Evolutionary conservation across 371 early-diverging fungal species (phyloP).

Genomic region (Nematocida sp.): DNA sequence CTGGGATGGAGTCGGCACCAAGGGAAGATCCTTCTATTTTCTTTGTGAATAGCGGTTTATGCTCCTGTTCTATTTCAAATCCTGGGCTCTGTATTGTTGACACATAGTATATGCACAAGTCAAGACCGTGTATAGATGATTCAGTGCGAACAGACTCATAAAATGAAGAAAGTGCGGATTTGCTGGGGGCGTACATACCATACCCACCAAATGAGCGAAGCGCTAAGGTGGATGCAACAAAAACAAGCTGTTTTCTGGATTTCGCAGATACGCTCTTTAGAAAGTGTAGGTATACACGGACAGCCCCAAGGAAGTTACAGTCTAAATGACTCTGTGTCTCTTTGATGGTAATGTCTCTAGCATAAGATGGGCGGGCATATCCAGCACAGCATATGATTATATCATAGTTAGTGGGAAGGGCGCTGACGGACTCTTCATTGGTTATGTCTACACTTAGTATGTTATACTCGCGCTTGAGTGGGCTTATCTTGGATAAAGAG

Average conservation of each 20-base stretch:
- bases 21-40: slow-evolving; percentile 73
- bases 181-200: slow-evolving; percentile 78
- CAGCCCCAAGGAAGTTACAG: slow-evolving; percentile 78
- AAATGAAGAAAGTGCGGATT: slow-evolving; percentile 74
- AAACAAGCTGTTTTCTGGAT: slow-evolving; percentile 72
- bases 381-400: slow-evolving; percentile 79
- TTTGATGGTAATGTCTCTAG: slow-evolving; percentile 73
- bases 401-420: slow-evolving; percentile 70
- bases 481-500: slow-evolving; percentile 72
- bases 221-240: slow-evolving; percentile 77
- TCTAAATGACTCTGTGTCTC: slow-evolving; percentile 73
- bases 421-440: slow-evolving; percentile 16
- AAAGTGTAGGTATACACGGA: slow-evolving; percentile 69
- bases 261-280: slow-evolving; percentile 51
- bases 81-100: slow-evolving; percentile 79
- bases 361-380: slow-evolving; percentile 74
- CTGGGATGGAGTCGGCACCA: not conserved
- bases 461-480: slow-evolving; percentile 59
- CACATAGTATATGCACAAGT: slow-evolving; percentile 77
- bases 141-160: slow-evolving; percentile 77
- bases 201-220: slow-evolving; percentile 76
- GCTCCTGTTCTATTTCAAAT: slow-evolving; percentile 75
- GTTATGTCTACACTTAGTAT: slow-evolving; percentile 53
- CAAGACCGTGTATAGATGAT: slow-evolving; percentile 73
- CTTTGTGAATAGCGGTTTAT: slow-evolving; percentile 77